Conservation (phyloP, 176 grass and related monocot genomes). For the Puya raimondii region DNA sequence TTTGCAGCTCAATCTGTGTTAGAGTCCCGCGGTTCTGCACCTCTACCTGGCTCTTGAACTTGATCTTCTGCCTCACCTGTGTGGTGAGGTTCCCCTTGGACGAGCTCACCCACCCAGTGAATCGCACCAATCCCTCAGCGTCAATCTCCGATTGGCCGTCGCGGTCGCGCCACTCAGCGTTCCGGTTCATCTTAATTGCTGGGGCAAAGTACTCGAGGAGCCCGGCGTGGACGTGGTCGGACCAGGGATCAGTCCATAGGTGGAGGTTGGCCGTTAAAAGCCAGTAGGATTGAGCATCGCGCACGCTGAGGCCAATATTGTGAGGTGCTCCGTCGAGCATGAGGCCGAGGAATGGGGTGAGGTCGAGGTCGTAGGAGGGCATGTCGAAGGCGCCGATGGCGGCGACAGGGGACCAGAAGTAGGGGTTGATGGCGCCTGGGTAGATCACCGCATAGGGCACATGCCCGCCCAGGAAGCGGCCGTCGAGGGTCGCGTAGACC, state of each 20-base stretch:
- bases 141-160: slow-evolving; percentile 13
- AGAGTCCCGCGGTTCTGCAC: slow-evolving; percentile 7
- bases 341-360: slow-evolving; percentile 11
- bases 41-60: slow-evolving; percentile 10
- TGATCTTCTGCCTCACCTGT: slow-evolving; percentile 10
- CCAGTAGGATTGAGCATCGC: slow-evolving; percentile 8
- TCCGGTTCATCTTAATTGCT: slow-evolving; percentile 15
- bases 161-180: slow-evolving; percentile 8
- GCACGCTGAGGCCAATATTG: not conserved
- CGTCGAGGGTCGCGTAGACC: slow-evolving; percentile 14
- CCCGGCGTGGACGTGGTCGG: slow-evolving; percentile 9
- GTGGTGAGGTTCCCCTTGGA: slow-evolving; percentile 17
- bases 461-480: slow-evolving; percentile 9
- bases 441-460: slow-evolving; percentile 8
- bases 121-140: slow-evolving; percentile 8
- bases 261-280: slow-evolving; percentile 17
- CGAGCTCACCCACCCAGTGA: slow-evolving; percentile 17
- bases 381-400: slow-evolving; percentile 20
- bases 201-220: slow-evolving; percentile 6
- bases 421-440: slow-evolving; percentile 6
- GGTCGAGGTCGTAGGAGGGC: slow-evolving; percentile 20
- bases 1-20: not conserved
- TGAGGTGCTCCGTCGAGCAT: slow-evolving; percentile 14
- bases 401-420: slow-evolving; percentile 11
- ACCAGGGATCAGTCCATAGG: slow-evolving; percentile 13